These are phyloP conservation scores for Penicillium sp. DNA, from an alignment of 2,329 filamentous ascomycete genomes.

Conservation along the genomic window DNA sequence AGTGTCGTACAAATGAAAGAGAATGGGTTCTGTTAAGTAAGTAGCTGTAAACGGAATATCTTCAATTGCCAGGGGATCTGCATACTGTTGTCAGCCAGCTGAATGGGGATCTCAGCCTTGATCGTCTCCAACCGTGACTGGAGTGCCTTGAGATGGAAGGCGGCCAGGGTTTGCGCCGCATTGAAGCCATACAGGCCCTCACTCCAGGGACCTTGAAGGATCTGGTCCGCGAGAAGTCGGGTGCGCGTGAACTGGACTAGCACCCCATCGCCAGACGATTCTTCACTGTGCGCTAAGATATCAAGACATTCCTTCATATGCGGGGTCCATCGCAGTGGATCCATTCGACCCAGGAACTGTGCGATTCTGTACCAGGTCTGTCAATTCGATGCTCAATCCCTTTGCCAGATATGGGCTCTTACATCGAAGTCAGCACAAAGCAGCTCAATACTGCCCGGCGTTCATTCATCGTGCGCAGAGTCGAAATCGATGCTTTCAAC, in stretches of 20 bases:
- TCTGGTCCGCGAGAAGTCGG: conserved; percentile 10
- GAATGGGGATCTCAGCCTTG: neutral
- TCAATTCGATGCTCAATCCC: neutral
- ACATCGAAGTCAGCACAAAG: conserved; percentile 41
- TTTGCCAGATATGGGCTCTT: neutral
- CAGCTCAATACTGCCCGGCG: conserved; percentile 46
- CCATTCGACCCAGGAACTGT: conserved; percentile 44
- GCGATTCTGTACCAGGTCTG: conserved; percentile 28
- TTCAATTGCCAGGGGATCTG: neutral
- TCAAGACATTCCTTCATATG: conserved; percentile 55
- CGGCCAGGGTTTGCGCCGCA: neutral
- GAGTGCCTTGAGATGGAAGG: conserved; percentile 13
- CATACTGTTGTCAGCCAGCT: conserved; percentile 9
- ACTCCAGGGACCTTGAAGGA: conserved; percentile 5
- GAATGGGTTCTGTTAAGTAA: conserved; percentile 12
- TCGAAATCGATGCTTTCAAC: conserved; percentile 15
- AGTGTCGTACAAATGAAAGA: conserved; percentile 15
- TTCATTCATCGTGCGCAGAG: conserved; percentile 42
- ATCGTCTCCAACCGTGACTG: conserved; percentile 10
- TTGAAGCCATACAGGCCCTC: neutral
- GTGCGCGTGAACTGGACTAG: conserved; percentile 28
- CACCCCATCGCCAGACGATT: conserved; percentile 47
- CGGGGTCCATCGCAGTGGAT: conserved; percentile 53
- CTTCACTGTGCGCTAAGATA: conserved; percentile 42
- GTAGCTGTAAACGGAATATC: neutral